Conservation (phyloP, 2,329 filamentous ascomycete species). For the Cladosporium sp. region DNA sequence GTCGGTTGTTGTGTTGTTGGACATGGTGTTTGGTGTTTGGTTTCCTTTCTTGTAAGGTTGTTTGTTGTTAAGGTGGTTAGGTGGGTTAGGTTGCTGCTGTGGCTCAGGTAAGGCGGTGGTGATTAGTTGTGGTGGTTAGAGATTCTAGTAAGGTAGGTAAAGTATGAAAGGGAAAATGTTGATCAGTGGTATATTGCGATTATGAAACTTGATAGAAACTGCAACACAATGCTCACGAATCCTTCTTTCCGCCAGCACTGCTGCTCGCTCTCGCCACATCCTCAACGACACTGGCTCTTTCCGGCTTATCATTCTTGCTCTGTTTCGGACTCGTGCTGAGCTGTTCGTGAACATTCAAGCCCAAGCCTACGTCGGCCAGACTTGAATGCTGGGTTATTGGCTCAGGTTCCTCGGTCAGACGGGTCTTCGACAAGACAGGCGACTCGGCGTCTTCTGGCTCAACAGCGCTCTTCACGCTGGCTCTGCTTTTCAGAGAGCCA, state of each 20-base stretch:
- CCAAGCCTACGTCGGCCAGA: constrained; percentile 24
- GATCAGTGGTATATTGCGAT: too few relatives aligned
- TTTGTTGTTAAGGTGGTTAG: too few relatives aligned
- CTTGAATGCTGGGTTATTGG: constrained; percentile 18
- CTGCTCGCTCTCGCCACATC: constrained; percentile 5
- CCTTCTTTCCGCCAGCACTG: neutral
- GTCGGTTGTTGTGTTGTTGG: too few relatives aligned
- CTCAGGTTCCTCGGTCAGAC: constrained; percentile 25
- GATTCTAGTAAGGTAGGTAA: too few relatives aligned
- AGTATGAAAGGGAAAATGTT: too few relatives aligned
- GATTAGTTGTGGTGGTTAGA: too few relatives aligned
- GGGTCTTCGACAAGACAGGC: constrained; percentile 16
- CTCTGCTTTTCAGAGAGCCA: constrained; percentile 4
- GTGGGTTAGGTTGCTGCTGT: too few relatives aligned
- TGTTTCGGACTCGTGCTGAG: neutral
- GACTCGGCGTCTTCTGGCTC: constrained; percentile 14
- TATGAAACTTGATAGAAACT: too few relatives aligned
- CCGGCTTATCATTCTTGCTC: neutral
- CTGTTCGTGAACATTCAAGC: constrained; percentile 31
- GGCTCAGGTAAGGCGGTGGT: too few relatives aligned
- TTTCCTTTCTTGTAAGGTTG: too few relatives aligned
- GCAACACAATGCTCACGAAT: too few relatives aligned
- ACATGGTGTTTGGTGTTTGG: too few relatives aligned
- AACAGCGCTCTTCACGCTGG: constrained; percentile 17
- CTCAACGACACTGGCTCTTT: constrained; percentile 1